A percentile compares a stretch with the other conserved stretches of the same genome.
Evolutionary conservation across 768 basidiomycete genomes (phyloP).

Genomic region (Tephrocybe sp.): DNA sequence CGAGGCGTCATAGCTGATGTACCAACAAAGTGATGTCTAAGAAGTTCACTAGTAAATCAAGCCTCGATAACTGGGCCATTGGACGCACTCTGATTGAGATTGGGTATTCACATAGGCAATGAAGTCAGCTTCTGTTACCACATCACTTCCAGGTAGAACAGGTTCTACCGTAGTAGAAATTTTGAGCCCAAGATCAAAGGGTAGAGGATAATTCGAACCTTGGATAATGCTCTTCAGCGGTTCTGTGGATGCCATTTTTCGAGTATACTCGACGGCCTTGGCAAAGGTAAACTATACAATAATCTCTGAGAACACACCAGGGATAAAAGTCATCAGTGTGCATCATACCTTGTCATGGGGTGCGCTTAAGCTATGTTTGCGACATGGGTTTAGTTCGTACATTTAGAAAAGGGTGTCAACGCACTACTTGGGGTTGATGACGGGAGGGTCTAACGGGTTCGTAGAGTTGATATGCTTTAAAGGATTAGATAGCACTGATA

Average conservation of each 20-base stretch:
- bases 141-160: slow-evolving; percentile 5
- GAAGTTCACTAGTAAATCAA: neutral
- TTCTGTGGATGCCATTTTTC: slow-evolving; percentile 10
- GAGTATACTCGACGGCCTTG: slow-evolving; percentile 16
- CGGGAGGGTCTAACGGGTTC: slow-evolving; percentile 11
- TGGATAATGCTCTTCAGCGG: slow-evolving; percentile 12
- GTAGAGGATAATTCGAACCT: slow-evolving; percentile 1
- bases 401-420: neutral
- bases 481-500: neutral
- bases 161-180: slow-evolving; percentile 1
- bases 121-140: slow-evolving; percentile 15
- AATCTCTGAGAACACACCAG: neutral
- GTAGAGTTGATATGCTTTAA: slow-evolving; percentile 15
- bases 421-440: slow-evolving; percentile 15
- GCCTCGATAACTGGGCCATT: neutral
- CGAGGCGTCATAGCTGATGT: slow-evolving; percentile 17
- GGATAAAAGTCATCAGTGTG: neutral
- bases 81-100: slow-evolving; percentile 14
- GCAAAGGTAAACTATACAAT: slow-evolving; percentile 12
- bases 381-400: neutral
- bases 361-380: slow-evolving; percentile 8
- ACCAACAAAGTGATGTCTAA: slow-evolving; percentile 17
- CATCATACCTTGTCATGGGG: slow-evolving; percentile 15
- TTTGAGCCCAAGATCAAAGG: neutral
- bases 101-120: slow-evolving; percentile 8